A percentile compares a stretch with the other conserved stretches of the same genome.
Evolutionary conservation across 352 stramenopile species (phyloP).

Genomic region (Phytopythium sindhum): DNA sequence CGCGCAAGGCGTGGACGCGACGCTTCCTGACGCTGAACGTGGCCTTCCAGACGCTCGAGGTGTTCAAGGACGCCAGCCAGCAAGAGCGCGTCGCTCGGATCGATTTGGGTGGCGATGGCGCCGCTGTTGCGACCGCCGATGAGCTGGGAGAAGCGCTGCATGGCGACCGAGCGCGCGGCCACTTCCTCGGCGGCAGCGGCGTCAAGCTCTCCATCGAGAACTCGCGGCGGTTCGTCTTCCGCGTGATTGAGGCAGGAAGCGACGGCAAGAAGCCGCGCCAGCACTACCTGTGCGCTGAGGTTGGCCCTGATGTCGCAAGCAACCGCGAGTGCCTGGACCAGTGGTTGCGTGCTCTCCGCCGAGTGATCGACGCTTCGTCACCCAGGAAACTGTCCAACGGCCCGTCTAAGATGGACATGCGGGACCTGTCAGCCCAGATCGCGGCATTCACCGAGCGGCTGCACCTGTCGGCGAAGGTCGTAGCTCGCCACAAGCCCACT

Average conservation of each 20-base stretch:
- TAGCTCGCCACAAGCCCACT: constrained; percentile 15
- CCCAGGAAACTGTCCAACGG: constrained; percentile 1
- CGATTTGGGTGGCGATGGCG: constrained; percentile 27
- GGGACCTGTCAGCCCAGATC: constrained; percentile 41
- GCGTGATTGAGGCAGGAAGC: constrained; percentile 33
- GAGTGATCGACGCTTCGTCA: constrained; percentile 1
- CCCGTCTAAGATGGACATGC: constrained; percentile 17
- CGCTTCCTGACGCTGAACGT: constrained; percentile 48
- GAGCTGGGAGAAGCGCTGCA: constrained; percentile 49
- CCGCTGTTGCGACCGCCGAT: constrained; percentile 42
- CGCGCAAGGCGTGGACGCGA: constrained; percentile 39
- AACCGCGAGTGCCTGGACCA: constrained; percentile 42
- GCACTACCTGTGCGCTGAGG: constrained; percentile 61
- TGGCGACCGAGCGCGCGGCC: background rate
- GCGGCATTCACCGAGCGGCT: constrained; percentile 43
- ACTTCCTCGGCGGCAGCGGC: constrained; percentile 7
- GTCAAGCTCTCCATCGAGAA: constrained; percentile 41
- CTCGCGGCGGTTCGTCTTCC: constrained; percentile 65
- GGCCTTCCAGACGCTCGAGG: constrained; percentile 52
- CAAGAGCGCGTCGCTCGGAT: constrained; percentile 36
- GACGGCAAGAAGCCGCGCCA: constrained; percentile 8
- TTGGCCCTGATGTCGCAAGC: constrained; percentile 22
- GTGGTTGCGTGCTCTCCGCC: constrained; percentile 46
- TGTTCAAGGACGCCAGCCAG: constrained; percentile 49
- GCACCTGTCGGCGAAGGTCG: constrained; percentile 44